Evolutionary conservation across 192 early-diverging fungal genomes (phyloP).

Genomic region (Backusella tuberculispora): DNA sequence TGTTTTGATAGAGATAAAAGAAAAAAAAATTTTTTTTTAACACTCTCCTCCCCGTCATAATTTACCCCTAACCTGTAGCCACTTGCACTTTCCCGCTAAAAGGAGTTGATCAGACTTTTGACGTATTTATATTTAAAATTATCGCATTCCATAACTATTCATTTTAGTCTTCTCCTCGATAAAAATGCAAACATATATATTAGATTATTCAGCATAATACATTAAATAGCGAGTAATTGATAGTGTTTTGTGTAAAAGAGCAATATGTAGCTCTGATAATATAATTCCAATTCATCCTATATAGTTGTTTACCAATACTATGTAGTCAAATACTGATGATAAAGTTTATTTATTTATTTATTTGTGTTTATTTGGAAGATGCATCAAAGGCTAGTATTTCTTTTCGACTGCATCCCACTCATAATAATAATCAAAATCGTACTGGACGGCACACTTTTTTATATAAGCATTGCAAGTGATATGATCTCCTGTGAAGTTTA

Average conservation of each 20-base stretch:
- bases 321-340: neutral
- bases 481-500: conserved; percentile 1
- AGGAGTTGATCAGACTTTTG: neutral
- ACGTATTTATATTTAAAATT: neutral
- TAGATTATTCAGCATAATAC: no score
- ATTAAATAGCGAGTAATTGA: no score
- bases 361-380: neutral
- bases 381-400: neutral
- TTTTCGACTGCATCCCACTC: neutral
- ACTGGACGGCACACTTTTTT: neutral
- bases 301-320: neutral
- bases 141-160: neutral
- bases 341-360: neutral
- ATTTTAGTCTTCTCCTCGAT: neutral
- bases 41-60: neutral
- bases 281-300: no score
- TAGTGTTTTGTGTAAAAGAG: no score
- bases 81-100: neutral
- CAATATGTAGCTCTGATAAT: no score
- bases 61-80: neutral
- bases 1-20: neutral
- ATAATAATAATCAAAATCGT: neutral
- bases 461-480: neutral
- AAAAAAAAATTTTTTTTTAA: neutral
- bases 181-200: neutral